Evolutionary conservation across 1,284 basidiomycete genomes (phyloP).

Genomic region (Rhodotorula sp.): DNA sequence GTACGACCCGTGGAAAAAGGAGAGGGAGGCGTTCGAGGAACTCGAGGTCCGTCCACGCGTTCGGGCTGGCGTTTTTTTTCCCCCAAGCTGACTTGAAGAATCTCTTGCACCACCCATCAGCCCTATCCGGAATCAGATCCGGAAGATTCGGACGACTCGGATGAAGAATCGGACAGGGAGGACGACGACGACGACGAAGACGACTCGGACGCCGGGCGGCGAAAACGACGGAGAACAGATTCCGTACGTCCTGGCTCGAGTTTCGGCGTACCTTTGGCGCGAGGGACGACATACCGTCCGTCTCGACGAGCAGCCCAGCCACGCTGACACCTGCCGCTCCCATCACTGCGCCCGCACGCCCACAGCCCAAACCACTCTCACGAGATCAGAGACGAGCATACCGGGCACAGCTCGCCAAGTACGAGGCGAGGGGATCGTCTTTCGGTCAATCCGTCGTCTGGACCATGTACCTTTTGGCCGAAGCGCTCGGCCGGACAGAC

Average conservation of each 20-base stretch:
- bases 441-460: constrained; percentile 86
- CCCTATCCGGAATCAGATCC: constrained; percentile 71
- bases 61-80: rapidly evolving
- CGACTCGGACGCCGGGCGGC: constrained; percentile 53
- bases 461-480: constrained; percentile 86
- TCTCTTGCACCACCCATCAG: constrained; percentile 51
- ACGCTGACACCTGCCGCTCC: not conserved
- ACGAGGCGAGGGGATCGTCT: constrained; percentile 82
- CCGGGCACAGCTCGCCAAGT: constrained; percentile 66
- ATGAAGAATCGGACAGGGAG: constrained; percentile 44
- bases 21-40: constrained; percentile 73
- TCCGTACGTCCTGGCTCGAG: constrained; percentile 15
- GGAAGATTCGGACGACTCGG: constrained; percentile 59
- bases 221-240: constrained; percentile 36
- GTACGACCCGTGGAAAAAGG: constrained; percentile 51
- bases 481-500: constrained; percentile 82
- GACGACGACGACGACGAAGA: constrained; percentile 54
- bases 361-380: constrained; percentile 45
- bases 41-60: constrained; percentile 61
- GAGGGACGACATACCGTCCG: too few species aligned
- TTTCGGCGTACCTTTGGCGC: too few species aligned
- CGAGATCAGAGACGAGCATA: constrained; percentile 67
- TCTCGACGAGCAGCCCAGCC: too few species aligned
- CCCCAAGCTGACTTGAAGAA: not conserved
- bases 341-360: not conserved